Evolutionary conservation across 768 basidiomycete species (phyloP), one percentile per base, ranked within the genome.

Genomic region (Lepiota venenata): DNA sequence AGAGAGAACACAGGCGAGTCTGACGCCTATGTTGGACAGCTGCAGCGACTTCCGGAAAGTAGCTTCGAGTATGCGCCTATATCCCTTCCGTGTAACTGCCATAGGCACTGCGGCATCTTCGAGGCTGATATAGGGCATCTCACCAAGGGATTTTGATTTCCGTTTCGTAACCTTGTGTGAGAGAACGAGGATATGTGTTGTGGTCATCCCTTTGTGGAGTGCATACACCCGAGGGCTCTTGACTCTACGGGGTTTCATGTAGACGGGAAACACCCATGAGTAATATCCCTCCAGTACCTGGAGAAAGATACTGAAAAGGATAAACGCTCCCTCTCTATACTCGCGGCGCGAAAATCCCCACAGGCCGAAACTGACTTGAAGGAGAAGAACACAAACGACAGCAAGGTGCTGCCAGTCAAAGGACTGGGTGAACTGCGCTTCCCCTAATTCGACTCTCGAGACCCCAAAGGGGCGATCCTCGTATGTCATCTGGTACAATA

Each of bases 281-380:
- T 35, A 55, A n/a, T 55, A 55, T n/a, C 53, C 53, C 39, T 55
- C 53, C 32, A 55, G 2, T 15, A 55, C 1, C 22, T 55, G 53
- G 11, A 55, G 40, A 15, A 27, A 35, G 11, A 55, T 22, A 5
- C 45, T 46, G 16, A 55, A 39, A 0, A 48, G 40, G 46, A 55
- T 27, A 20, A 48, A 21, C 2, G 40, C 27, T 1, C 46, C 52
- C 11, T 55, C 53, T 18, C 46, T 38, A n/a, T 15, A 36, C 20
- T 55, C 32, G 29, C n/a, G 7, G 32, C 36, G 46, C 3, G n/a
- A 16, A 15, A 42, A 40, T 18, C 46, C 53, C 16, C 16, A 41
- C 2, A 55, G 12, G 1, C 39, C 45, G 15, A 55, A 16, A 16
- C 41, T 32, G 37, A 18, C 39, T 55, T 55, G 53, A 14, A 42